A percentile compares a stretch with the other conserved stretches of the same genome.
These are phyloP conservation scores for Aspergillus heteromorphus DNA, from an alignment of 495 filamentous ascomycete species.

Conservation along the genomic window DNA sequence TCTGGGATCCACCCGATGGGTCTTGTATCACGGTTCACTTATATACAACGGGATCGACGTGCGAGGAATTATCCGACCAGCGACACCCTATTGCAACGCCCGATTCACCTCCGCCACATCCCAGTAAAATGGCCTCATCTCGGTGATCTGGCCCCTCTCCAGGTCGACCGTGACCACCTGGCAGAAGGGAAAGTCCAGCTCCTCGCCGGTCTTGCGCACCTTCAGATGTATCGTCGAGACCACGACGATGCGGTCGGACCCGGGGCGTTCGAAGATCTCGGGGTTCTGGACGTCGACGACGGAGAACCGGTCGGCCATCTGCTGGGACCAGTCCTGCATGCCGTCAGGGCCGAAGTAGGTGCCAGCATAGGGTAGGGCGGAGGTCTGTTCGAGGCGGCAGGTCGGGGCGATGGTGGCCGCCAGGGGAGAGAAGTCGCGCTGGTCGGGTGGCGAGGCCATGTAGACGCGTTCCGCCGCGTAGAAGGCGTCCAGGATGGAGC, in stretches of 20 bases:
- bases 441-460: background rate
- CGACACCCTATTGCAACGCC: background rate
- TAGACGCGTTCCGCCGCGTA: slow-evolving; percentile 2
- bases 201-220: background rate
- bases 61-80: no score
- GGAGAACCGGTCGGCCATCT: background rate
- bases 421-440: background rate
- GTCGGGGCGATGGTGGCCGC: background rate
- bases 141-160: background rate
- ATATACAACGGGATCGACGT: no score
- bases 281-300: slow-evolving; percentile 1
- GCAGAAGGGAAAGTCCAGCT: background rate
- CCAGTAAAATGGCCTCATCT: slow-evolving; percentile 6
- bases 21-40: no score
- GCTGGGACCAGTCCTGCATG: background rate
- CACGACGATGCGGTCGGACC: background rate
- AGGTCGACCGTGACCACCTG: slow-evolving; percentile 2
- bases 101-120: slow-evolving; percentile 3
- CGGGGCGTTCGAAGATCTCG: slow-evolving; percentile 1
- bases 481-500: slow-evolving; percentile 1
- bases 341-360: background rate
- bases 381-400: slow-evolving; percentile 1
- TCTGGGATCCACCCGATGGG: no score
- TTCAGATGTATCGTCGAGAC: background rate
- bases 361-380: slow-evolving; percentile 3